phyloP scores from a whole-genome alignment of 108 stramenopile species.

The Cyclotella distinguenda region DNA sequence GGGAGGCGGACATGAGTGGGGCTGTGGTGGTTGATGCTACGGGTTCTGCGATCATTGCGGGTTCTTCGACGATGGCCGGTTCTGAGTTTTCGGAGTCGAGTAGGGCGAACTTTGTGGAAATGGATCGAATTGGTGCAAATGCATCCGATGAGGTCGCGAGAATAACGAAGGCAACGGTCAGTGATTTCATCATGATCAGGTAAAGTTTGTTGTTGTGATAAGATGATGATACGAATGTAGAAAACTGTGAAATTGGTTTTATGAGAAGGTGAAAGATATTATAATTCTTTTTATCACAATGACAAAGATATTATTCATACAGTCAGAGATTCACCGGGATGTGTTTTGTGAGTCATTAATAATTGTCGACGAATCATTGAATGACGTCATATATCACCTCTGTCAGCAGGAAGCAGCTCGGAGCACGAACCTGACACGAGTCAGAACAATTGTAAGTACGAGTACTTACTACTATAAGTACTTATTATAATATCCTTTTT shows the following conservation, averaged over 20 bases:
- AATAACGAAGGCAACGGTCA: slow-evolving; percentile 52
- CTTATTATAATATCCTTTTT: too few relatives aligned
- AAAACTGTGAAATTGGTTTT: too few relatives aligned
- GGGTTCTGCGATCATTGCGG: not conserved
- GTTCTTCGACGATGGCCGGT: not conserved
- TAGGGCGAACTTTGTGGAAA: not conserved
- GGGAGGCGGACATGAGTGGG: slow-evolving; percentile 54
- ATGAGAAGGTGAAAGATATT: too few relatives aligned
- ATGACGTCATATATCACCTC: too few relatives aligned
- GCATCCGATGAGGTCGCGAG: slow-evolving; percentile 50
- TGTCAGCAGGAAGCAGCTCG: too few relatives aligned
- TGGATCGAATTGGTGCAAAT: slow-evolving; percentile 50
- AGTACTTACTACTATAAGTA: too few relatives aligned
- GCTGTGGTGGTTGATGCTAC: slow-evolving; percentile 14
- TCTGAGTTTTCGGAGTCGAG: slow-evolving; percentile 6
- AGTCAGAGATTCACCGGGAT: too few relatives aligned
- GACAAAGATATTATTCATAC: too few relatives aligned
- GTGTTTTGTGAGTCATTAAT: slow-evolving; percentile 1
- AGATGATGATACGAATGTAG: not conserved
- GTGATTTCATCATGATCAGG: slow-evolving; percentile 59
- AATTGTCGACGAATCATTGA: too few relatives aligned
- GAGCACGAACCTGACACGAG: too few relatives aligned
- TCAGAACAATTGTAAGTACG: too few relatives aligned
- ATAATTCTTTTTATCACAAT: too few relatives aligned
- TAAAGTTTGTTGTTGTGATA: not conserved